A percentile compares a stretch with the other conserved stretches of the same genome.
phyloP scores from a whole-genome alignment of 192 early-diverging fungal species.

The Kickxella alabastrina region DNA sequence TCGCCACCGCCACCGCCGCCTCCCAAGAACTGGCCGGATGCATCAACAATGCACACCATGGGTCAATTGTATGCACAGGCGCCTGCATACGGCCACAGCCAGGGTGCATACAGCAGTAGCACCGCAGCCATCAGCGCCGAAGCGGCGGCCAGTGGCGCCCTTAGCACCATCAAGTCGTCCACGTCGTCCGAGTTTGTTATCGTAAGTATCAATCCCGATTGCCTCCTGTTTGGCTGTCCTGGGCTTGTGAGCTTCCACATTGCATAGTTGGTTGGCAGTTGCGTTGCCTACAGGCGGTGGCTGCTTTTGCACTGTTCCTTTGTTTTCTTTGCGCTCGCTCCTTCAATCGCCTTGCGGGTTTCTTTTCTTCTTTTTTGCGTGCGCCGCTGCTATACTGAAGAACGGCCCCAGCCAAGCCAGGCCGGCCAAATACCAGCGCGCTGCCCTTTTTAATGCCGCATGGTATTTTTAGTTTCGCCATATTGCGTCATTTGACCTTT shows the following conservation, averaged over 20 bases:
- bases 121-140: background rate
- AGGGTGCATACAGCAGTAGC: background rate
- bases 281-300: background rate
- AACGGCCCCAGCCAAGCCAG: no score
- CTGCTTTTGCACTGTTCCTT: background rate
- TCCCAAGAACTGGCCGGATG: background rate
- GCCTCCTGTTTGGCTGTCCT: no score
- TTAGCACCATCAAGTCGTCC: background rate
- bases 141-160: background rate
- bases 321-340: background rate
- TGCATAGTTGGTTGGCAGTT: background rate
- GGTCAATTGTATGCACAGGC: background rate
- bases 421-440: no score
- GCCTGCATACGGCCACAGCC: slow-evolving; percentile 1
- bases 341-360: background rate
- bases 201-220: slow-evolving; percentile 11
- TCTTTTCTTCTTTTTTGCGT: background rate
- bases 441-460: background rate
- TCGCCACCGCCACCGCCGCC: background rate
- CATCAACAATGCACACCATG: background rate
- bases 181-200: slow-evolving; percentile 7
- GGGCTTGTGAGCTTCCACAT: no score
- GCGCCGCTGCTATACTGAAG: background rate
- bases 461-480: background rate
- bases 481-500: no score